Percentiles rank a stretch among this genome's conserved stretches.
phyloP scores from a whole-genome alignment of 2,329 filamentous ascomycete genomes.

The Penicillium sp. region DNA sequence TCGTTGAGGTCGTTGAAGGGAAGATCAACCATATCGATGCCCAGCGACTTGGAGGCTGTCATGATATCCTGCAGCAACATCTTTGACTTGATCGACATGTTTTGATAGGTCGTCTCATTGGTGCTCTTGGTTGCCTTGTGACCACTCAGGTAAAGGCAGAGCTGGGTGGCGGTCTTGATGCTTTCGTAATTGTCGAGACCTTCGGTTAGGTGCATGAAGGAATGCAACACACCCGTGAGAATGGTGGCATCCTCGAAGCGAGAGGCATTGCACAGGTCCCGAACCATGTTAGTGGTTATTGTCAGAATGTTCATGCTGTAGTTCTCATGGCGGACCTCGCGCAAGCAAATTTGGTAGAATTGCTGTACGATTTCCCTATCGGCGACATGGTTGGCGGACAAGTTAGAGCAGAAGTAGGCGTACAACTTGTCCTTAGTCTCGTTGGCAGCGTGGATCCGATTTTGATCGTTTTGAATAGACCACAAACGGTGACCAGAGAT shows the following conservation, averaged over 20 bases:
- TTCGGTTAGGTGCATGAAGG: conserved; percentile 36
- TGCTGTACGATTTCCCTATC: conserved; percentile 32
- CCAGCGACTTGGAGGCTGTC: conserved; percentile 28
- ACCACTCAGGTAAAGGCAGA: conserved; percentile 39
- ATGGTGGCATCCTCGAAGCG: conserved; percentile 37
- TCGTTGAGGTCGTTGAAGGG: conserved; percentile 39
- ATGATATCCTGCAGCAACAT: conserved; percentile 37
- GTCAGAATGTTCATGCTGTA: conserved; percentile 35
- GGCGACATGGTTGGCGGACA: conserved; percentile 29
- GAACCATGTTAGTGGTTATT: conserved; percentile 28
- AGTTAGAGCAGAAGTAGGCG: conserved; percentile 38
- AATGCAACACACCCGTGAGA: conserved; percentile 35
- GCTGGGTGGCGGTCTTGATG: conserved; percentile 38
- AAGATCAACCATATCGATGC: conserved; percentile 36
- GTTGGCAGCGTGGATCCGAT: conserved; percentile 30
- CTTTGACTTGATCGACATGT: conserved; percentile 36
- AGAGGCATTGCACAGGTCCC: conserved; percentile 31
- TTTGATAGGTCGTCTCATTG: conserved; percentile 26
- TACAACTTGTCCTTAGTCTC: conserved; percentile 36
- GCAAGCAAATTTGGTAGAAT: conserved; percentile 35
- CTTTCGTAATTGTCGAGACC: conserved; percentile 33
- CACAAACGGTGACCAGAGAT: conserved; percentile 32
- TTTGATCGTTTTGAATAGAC: conserved; percentile 33
- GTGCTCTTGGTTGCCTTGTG: conserved; percentile 33
- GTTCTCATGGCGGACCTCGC: conserved; percentile 31